These are phyloP conservation scores for Tilletia indica DNA, from an alignment of 1,284 basidiomycete species.

Conservation along the genomic window DNA sequence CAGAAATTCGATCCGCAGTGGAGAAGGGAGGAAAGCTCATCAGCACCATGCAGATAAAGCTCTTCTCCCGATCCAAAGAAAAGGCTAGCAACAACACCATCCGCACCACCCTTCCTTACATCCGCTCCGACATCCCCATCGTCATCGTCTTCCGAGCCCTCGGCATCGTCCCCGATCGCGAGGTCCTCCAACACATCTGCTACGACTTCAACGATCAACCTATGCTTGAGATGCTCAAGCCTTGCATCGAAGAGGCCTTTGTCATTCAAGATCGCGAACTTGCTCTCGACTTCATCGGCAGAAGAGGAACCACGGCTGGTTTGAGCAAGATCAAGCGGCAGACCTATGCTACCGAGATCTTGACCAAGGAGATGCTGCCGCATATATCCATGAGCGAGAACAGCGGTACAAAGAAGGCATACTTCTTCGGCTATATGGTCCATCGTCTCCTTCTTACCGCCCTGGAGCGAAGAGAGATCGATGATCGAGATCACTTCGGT, in stretches of 20 bases:
- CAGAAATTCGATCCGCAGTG: slow-evolving; percentile 95
- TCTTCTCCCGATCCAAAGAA: slow-evolving; percentile 85
- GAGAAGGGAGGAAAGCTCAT: slow-evolving; percentile 99
- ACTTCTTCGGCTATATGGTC: slow-evolving; percentile 99
- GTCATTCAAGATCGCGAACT: slow-evolving; percentile 96
- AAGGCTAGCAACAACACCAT: slow-evolving; percentile 83
- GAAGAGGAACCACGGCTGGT: slow-evolving; percentile 92
- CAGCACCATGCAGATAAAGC: slow-evolving; percentile 95
- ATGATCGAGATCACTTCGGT: slow-evolving; percentile 99
- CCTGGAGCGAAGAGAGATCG: slow-evolving; percentile 87
- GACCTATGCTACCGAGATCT: slow-evolving; percentile 92
- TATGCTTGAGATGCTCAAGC: slow-evolving; percentile 97
- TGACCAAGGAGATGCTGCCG: slow-evolving; percentile 98
- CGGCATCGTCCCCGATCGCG: slow-evolving; percentile 94
- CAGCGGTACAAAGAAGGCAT: slow-evolving; percentile 96
- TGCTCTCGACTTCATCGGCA: slow-evolving; percentile 88
- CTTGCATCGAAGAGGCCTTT: slow-evolving; percentile 97
- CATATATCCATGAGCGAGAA: slow-evolving; percentile 95
- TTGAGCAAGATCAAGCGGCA: slow-evolving; percentile 87
- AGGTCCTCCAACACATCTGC: slow-evolving; percentile 96
- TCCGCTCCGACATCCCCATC: slow-evolving; percentile 96
- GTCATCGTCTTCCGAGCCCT: slow-evolving; percentile 98
- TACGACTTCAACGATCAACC: slow-evolving; percentile 94
- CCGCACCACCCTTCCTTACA: slow-evolving; percentile 95
- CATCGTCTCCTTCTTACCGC: slow-evolving; percentile 91